Evolutionary conservation across 345 rosid genomes (phyloP).

Genomic region (Brassica cretica): DNA sequence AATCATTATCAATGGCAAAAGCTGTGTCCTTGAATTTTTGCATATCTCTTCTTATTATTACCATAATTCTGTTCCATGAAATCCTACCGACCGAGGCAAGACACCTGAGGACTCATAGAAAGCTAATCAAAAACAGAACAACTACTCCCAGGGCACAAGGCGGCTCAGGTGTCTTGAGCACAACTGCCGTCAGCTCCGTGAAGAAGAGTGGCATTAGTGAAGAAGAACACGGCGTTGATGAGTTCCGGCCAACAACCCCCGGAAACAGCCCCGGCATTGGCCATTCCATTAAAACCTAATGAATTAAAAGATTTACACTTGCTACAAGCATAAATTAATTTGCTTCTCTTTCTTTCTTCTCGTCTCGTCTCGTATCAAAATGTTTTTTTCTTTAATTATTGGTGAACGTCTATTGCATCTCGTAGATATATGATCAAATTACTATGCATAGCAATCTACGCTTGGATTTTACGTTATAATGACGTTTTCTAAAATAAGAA

Average conservation of each 20-base stretch:
- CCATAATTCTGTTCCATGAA: constrained; percentile 38
- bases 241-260: constrained; percentile 46
- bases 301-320: not conserved
- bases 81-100: constrained; percentile 40
- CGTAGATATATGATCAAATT: not conserved
- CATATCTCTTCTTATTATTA: constrained; percentile 32
- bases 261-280: constrained; percentile 41
- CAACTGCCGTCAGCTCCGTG: not conserved
- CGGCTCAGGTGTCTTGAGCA: constrained; percentile 13
- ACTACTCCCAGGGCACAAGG: not conserved
- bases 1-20: constrained; percentile 36
- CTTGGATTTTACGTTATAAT: not conserved
- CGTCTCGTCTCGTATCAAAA: not conserved
- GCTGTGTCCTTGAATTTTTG: constrained; percentile 8
- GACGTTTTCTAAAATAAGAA: not conserved
- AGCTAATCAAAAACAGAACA: constrained; percentile 17
- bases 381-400: not conserved
- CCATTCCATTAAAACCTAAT: constrained; percentile 29
- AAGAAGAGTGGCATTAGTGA: constrained; percentile 25
- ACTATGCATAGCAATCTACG: not conserved
- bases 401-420: not conserved
- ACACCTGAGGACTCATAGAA: constrained; percentile 33
- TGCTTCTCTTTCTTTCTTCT: not conserved
- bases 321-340: not conserved
- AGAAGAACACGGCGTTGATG: constrained; percentile 35